Evolutionary conservation across 2,329 filamentous ascomycete species (phyloP).

Genomic region (Colletotrichum camelliae): DNA sequence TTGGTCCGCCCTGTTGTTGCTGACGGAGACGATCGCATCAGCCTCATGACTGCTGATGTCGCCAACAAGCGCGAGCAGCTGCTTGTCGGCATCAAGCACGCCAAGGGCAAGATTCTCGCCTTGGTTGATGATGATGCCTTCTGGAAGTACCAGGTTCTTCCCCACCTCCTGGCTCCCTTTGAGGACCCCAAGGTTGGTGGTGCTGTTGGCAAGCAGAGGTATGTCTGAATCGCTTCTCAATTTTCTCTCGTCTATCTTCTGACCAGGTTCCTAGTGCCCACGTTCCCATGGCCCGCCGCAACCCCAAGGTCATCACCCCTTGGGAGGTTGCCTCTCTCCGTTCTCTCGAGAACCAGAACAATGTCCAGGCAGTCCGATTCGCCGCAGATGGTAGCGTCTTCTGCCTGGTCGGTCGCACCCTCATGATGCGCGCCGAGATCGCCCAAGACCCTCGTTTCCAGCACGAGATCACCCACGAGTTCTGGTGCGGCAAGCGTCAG

Average conservation of each 20-base stretch:
- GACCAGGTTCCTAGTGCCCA: constrained; percentile 16
- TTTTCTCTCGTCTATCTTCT: neutral
- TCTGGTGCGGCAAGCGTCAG: constrained; percentile 24
- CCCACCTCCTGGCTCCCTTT: constrained; percentile 30
- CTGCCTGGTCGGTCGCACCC: constrained; percentile 32
- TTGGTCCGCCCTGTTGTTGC: neutral
- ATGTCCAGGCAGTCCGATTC: constrained; percentile 24
- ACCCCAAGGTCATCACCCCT: constrained; percentile 24
- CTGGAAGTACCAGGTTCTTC: constrained; percentile 22
- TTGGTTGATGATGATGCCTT: constrained; percentile 34
- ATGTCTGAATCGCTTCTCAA: neutral
- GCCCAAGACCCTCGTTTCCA: constrained; percentile 27
- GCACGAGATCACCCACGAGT: constrained; percentile 25
- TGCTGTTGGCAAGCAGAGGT: constrained; percentile 27
- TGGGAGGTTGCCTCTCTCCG: constrained; percentile 33
- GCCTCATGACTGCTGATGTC: constrained; percentile 13
- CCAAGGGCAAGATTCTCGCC: constrained; percentile 26
- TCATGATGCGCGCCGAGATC: constrained; percentile 29
- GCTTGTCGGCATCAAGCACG: constrained; percentile 24
- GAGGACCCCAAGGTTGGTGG: constrained; percentile 27
- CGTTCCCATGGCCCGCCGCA: constrained; percentile 23
- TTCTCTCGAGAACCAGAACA: constrained; percentile 24
- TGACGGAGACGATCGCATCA: constrained; percentile 11
- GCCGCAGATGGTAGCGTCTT: constrained; percentile 28
- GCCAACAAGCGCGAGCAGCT: constrained; percentile 33